Conservation (phyloP, 345 rosid genomes). For the Murraya paniculata region DNA sequence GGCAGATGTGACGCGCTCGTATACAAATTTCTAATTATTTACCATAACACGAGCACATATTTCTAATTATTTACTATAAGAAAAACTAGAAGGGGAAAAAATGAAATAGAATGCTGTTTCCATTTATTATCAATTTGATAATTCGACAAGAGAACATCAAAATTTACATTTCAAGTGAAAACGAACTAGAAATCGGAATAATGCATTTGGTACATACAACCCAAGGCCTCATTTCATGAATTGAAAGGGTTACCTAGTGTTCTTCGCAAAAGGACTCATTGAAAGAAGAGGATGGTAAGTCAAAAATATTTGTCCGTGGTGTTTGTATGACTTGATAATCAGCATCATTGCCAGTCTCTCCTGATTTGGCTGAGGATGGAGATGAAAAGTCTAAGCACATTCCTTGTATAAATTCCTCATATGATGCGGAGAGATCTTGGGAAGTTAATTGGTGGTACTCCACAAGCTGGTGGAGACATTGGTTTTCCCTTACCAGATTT, state of each 20-base stretch:
- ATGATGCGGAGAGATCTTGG: conserved; percentile 73
- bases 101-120: background rate
- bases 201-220: background rate
- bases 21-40: too few relatives aligned
- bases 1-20: background rate
- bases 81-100: too few relatives aligned
- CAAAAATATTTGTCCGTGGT: conserved; percentile 1
- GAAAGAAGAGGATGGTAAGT: conserved; percentile 42
- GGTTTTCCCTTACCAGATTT: conserved; percentile 73
- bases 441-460: conserved; percentile 85
- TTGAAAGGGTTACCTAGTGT: background rate
- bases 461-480: conserved; percentile 81
- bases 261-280: conserved; percentile 42
- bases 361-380: conserved; percentile 38
- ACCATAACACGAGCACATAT: too few relatives aligned
- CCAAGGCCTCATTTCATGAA: background rate
- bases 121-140: background rate
- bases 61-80: too few relatives aligned
- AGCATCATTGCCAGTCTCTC: conserved; percentile 27
- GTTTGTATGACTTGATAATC: conserved; percentile 10
- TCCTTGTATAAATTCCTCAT: conserved; percentile 60
- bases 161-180: conserved; percentile 8
- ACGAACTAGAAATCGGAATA: conserved; percentile 1
- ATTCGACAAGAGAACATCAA: background rate
- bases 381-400: conserved; percentile 81